phyloP scores from a whole-genome alignment of 2,329 filamentous ascomycete species.

The Furcasterigmium furcatum region DNA sequence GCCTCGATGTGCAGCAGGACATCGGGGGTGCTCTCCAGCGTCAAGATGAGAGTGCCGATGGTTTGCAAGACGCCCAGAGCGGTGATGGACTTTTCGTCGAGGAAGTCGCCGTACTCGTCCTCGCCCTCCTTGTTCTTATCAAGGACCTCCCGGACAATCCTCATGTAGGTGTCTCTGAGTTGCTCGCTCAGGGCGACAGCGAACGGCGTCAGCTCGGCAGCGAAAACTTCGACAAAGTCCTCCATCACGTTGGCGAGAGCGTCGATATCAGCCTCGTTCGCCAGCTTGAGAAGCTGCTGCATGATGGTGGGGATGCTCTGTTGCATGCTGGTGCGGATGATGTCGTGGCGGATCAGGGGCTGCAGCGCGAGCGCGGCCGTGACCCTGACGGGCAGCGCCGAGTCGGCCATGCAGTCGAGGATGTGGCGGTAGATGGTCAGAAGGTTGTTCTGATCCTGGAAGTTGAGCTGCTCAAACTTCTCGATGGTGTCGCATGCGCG shows the following conservation, averaged over 20 bases:
- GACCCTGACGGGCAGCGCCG: constrained; percentile 88
- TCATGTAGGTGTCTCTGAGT: constrained; percentile 89
- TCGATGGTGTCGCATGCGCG: constrained; percentile 96
- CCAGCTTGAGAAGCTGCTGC: constrained; percentile 95
- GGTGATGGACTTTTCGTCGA: constrained; percentile 98
- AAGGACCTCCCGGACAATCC: constrained; percentile 87
- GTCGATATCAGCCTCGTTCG: constrained; percentile 97
- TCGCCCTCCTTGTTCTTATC: constrained; percentile 80
- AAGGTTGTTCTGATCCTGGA: constrained; percentile 94
- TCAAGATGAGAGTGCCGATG: constrained; percentile 94
- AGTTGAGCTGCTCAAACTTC: constrained; percentile 96
- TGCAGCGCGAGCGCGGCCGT: constrained; percentile 92
- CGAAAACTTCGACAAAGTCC: constrained; percentile 98
- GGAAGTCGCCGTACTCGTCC: constrained; percentile 81
- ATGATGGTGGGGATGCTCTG: constrained; percentile 98
- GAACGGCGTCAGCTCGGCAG: constrained; percentile 93
- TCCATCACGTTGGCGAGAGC: constrained; percentile 98
- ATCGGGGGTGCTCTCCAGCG: constrained; percentile 93
- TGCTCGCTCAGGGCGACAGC: constrained; percentile 95
- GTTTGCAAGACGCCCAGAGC: constrained; percentile 95
- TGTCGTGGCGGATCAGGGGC: constrained; percentile 90
- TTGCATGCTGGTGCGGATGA: constrained; percentile 94
- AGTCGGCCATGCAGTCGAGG: constrained; percentile 92
- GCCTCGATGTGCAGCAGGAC: constrained; percentile 92
- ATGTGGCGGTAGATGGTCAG: constrained; percentile 97